Evolutionary conservation across 768 basidiomycete genomes (phyloP).

Genomic region (Lactarius deliciosus): DNA sequence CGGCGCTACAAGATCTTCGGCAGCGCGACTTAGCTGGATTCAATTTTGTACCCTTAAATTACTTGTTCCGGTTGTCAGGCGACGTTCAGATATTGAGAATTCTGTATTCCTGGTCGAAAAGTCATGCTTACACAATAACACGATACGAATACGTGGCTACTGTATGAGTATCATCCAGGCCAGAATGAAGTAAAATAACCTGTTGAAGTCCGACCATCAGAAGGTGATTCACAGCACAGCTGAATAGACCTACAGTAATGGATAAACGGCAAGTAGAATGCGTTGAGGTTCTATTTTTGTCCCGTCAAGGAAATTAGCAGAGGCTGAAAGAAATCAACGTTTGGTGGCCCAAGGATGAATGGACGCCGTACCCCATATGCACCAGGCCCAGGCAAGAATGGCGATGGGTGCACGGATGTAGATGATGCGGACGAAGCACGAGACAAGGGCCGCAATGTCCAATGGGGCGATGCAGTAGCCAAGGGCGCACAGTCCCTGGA

Average conservation of each 20-base stretch:
- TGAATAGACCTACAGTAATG: slow-evolving; percentile 69
- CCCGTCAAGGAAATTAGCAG: slow-evolving; percentile 93
- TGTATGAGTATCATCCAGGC: slow-evolving; percentile 98
- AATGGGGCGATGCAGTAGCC: slow-evolving; percentile 96
- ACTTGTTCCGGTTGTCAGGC: slow-evolving; percentile 24
- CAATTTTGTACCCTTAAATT: slow-evolving; percentile 24
- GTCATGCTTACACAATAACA: slow-evolving; percentile 17
- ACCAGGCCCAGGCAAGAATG: slow-evolving; percentile 90
- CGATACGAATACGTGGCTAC: slow-evolving; percentile 36
- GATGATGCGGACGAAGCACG: slow-evolving; percentile 81
- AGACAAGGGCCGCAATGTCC: slow-evolving; percentile 83
- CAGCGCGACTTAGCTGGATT: slow-evolving; percentile 61
- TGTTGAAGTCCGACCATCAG: slow-evolving; percentile 35
- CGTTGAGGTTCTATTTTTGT: slow-evolving; percentile 91
- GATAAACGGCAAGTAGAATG: slow-evolving; percentile 92
- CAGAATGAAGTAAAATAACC: slow-evolving; percentile 90
- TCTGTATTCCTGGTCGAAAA: slow-evolving; percentile 11
- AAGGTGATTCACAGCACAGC: slow-evolving; percentile 17
- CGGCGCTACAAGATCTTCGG: slow-evolving; percentile 93
- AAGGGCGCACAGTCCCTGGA: slow-evolving; percentile 91
- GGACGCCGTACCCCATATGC: slow-evolving; percentile 83
- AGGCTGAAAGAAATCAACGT: slow-evolving; percentile 50
- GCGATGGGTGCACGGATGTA: slow-evolving; percentile 88
- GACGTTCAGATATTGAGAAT: slow-evolving; percentile 9
- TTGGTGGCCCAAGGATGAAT: neutral